Conservation (phyloP, 179 eudicot species). For the Silene noctiflora region DNA sequence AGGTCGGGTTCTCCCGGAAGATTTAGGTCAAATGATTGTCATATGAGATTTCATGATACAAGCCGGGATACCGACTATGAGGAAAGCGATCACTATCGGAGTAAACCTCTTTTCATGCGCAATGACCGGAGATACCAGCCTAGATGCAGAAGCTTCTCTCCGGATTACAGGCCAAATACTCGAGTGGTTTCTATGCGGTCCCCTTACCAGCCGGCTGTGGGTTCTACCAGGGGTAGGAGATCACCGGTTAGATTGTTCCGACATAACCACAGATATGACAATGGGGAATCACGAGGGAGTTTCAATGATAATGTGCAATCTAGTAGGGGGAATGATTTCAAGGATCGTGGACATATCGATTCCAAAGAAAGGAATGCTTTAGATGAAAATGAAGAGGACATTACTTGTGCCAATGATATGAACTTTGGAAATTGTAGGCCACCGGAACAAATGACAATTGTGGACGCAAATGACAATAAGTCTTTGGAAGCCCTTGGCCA, state of each 20-base stretch:
- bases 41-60: constrained; percentile 28
- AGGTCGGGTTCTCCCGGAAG: constrained; percentile 19
- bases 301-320: constrained; percentile 36
- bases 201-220: constrained; percentile 33
- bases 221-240: constrained; percentile 35
- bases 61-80: constrained; percentile 22
- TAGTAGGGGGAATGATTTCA: constrained; percentile 37
- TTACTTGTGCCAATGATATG: too few species aligned
- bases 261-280: constrained; percentile 37
- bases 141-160: constrained; percentile 33
- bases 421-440: too few species aligned
- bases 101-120: constrained; percentile 28
- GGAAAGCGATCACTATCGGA: constrained; percentile 18
- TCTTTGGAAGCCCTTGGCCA: too few species aligned
- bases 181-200: constrained; percentile 42
- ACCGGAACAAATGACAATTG: too few species aligned
- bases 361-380: constrained; percentile 13
- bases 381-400: too few species aligned
- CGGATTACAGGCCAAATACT: constrained; percentile 50
- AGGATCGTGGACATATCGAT: constrained; percentile 21
- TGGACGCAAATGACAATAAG: too few species aligned
- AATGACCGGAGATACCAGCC: constrained; percentile 37
- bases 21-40: constrained; percentile 31
- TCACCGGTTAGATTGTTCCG: constrained; percentile 46
- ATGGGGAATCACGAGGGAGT: constrained; percentile 31